Percentiles rank a stretch among this genome's conserved stretches.
Evolutionary conservation across 192 early-diverging fungal genomes (phyloP).

Genomic region (Linnemannia hyalina): DNA sequence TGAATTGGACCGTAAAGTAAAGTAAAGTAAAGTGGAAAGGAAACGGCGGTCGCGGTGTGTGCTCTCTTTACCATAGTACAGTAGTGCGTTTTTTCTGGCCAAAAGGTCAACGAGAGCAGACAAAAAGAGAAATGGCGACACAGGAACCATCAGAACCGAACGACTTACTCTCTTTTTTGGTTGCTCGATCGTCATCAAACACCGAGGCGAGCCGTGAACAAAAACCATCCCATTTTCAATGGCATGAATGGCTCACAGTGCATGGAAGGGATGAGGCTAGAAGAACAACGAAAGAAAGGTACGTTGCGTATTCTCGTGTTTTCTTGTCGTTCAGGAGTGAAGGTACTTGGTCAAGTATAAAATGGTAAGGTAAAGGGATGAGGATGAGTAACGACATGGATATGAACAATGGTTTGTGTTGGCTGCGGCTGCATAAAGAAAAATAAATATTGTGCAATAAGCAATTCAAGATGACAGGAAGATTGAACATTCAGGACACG

Average conservation of each 20-base stretch:
- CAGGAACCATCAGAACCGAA: not conserved
- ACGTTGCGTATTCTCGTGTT: not conserved
- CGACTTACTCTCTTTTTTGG: no score
- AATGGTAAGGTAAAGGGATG: not conserved
- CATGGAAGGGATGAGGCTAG: no score
- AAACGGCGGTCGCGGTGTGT: no score
- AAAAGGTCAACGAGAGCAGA: not conserved
- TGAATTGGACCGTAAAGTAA: not conserved
- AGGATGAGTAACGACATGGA: not conserved
- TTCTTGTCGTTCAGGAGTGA: not conserved
- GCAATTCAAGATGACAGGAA: not conserved
- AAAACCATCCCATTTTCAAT: no score
- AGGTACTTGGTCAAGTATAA: not conserved
- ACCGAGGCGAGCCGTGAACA: no score
- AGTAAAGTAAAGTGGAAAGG: not conserved
- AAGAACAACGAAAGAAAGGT: no score
- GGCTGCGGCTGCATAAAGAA: not conserved
- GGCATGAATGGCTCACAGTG: no score
- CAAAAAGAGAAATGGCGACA: slow-evolving; percentile 4
- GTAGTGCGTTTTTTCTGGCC: not conserved
- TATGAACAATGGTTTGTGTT: not conserved
- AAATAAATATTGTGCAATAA: not conserved
- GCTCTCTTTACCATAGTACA: not conserved
- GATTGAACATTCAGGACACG: not conserved
- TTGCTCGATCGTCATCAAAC: no score